These are phyloP conservation scores for Colletotrichum godetiae DNA, from an alignment of 2,329 filamentous ascomycete species.

Conservation along the genomic window DNA sequence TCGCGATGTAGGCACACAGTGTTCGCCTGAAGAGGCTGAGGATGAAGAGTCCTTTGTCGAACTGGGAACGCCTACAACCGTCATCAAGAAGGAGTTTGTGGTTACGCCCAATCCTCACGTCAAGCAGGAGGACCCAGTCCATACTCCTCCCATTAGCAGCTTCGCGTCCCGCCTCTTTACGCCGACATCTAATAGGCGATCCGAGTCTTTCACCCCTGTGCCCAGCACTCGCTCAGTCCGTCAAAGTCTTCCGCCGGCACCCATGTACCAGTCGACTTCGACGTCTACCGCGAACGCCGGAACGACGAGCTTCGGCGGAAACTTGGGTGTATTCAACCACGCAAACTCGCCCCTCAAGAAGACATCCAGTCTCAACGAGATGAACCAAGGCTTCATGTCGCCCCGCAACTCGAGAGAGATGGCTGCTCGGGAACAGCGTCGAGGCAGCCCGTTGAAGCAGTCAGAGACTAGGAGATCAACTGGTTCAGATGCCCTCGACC, in stretches of 20 bases:
- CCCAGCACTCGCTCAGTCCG: slow-evolving; percentile 44
- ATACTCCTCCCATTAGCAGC: slow-evolving; percentile 25
- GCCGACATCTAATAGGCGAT: slow-evolving; percentile 39
- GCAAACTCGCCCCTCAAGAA: slow-evolving; percentile 87
- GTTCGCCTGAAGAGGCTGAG: slow-evolving; percentile 61
- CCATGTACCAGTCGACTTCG: slow-evolving; percentile 40
- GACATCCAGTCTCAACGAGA: slow-evolving; percentile 71
- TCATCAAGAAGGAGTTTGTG: slow-evolving; percentile 80
- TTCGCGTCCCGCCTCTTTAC: slow-evolving; percentile 35
- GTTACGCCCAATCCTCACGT: slow-evolving; percentile 86
- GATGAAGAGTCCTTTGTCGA: slow-evolving; percentile 58
- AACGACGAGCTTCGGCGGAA: slow-evolving; percentile 69
- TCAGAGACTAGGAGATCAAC: slow-evolving; percentile 43
- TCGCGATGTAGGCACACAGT: slow-evolving; percentile 82
- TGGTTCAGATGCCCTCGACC: slow-evolving; percentile 32
- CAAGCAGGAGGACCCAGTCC: slow-evolving; percentile 66
- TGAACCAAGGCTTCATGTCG: slow-evolving; percentile 56
- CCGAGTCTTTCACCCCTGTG: slow-evolving; percentile 49
- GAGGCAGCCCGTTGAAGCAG: slow-evolving; percentile 55
- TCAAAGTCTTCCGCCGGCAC: slow-evolving; percentile 48
- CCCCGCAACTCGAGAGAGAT: slow-evolving; percentile 72
- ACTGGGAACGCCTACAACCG: slow-evolving; percentile 65
- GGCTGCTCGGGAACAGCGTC: slow-evolving; percentile 65
- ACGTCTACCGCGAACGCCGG: slow-evolving; percentile 42
- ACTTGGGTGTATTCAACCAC: slow-evolving; percentile 82